Base-by-base conservation (phyloP, 108 stramenopile species). In the Parmales sp. region DNA sequence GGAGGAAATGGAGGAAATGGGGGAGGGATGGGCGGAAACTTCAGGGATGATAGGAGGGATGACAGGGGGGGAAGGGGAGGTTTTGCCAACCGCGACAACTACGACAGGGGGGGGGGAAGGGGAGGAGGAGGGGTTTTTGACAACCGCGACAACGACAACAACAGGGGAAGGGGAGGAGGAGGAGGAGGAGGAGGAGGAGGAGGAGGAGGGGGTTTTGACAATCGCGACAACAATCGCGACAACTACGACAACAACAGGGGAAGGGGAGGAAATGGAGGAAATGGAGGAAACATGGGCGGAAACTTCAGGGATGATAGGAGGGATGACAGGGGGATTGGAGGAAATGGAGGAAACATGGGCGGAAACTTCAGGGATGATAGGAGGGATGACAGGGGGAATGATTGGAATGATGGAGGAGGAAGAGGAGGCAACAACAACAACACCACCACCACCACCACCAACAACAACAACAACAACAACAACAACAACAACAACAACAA, bases 231-330 rank as follows among this genome's bases (percentile, higher is more conserved):
- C 64, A 69, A 76, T n/a, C 64, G 82, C 60, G 73, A 72, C 34
- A 50, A 66, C 49, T 70, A 70, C 39, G 37, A 69, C 34, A 69
- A 65, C 20, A 37, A 37, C 3, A 31, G 66, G n/a, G 67, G 54
- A n/a, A n/a, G n/a, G 1, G 60, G 64, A 11, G 76, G 76, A 9
- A 74, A 77, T 37, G 74, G 71, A 37, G 71, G 73, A 43, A 70
- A 18, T 25, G 22, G 8, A 20, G 64, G 41, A 37, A 16, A 39
- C 9, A 7, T 6, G 8, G 31, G 34, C 63, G 63, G 34, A 31
- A 9, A 9, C 11, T 19, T 8, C 51, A 22, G 51, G 19, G 51
- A 73, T 22, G 69, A 72, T 49, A 45, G 79, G 22, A 51, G 66
- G 9, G 67, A 44, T 28, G 70, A 74, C 37, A n/a, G 64, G 31